Base-by-base conservation (phyloP, 805 yeast genomes). In the Blastobotrys muscicola region DNA sequence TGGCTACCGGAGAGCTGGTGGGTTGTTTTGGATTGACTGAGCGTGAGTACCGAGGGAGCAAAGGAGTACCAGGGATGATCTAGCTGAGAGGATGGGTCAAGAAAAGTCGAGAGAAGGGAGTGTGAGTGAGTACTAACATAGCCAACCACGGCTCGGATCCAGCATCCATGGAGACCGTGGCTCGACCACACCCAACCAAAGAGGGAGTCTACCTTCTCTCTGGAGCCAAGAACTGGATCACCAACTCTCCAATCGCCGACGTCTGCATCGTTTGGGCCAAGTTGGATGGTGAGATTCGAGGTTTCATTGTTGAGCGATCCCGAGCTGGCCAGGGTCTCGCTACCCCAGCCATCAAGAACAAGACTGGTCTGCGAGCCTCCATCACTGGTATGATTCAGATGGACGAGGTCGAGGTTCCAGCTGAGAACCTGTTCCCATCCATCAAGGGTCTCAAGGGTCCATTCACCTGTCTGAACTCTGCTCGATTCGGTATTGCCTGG, bases 11-110 rank as follows among this genome's bases (percentile, higher is more conserved):
- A 7, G 70, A 68, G 47, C 52, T 67, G n/a, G 55, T 67, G 11
- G 82, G 82, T 34, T 75, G 81, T 60, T 77, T 77, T 52, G 82
- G 79, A 29, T 70, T 77, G 64, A 77, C 82, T 33, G 82, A 77
- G 61, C 76, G 26, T 20, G 26, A 20, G 26, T 20, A 20, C n/a
- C n/a, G n/a, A n/a, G n/a, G n/a, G n/a, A n/a, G n/a, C n/a, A n/a
- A n/a, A n/a, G n/a, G n/a, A n/a, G n/a, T n/a, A n/a, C n/a, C n/a
- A n/a, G n/a, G n/a, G n/a, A n/a, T n/a, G n/a, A n/a, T n/a, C n/a
- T n/a, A n/a, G n/a, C n/a, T n/a, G n/a, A n/a, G n/a, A n/a, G n/a
- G n/a, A n/a, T n/a, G n/a, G n/a, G n/a, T n/a, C n/a, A n/a, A n/a
- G n/a, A n/a, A n/a, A n/a, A n/a, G n/a, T n/a, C n/a, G n/a, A n/a